phyloP scores from a whole-genome alignment of 306 rosid species.

The Myrica gale region DNA sequence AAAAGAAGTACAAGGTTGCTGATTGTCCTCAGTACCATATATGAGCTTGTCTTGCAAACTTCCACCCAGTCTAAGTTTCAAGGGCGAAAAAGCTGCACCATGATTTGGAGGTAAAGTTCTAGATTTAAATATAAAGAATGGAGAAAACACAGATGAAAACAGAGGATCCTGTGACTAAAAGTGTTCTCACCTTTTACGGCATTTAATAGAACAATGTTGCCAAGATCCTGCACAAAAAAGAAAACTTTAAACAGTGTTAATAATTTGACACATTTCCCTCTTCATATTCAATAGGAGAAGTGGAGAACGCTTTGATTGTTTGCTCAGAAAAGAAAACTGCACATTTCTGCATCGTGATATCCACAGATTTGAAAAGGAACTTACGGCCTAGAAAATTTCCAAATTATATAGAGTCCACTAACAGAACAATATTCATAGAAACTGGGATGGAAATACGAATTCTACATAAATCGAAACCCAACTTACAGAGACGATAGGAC shows the following conservation, averaged over 20 bases:
- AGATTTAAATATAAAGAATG: background rate
- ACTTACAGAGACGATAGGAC: background rate
- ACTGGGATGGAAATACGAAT: background rate
- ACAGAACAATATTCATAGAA: background rate
- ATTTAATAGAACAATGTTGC: background rate
- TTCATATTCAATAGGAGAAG: background rate
- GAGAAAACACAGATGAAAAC: background rate
- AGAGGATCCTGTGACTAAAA: background rate
- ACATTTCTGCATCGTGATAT: background rate
- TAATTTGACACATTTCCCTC: background rate
- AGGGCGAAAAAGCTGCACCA: slow-evolving; percentile 84
- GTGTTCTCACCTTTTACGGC: background rate
- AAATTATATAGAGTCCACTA: background rate
- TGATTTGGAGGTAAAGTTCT: slow-evolving; percentile 20
- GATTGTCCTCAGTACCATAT: slow-evolving; percentile 61
- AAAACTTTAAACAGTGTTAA: background rate
- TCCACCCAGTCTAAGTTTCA: slow-evolving; percentile 90
- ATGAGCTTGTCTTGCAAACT: slow-evolving; percentile 75
- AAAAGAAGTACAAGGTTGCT: slow-evolving; percentile 57
- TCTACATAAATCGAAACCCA: background rate
- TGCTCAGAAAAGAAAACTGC: background rate
- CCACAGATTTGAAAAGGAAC: too few species aligned
- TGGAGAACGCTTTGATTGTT: background rate
- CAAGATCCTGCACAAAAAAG: slow-evolving; percentile 1
- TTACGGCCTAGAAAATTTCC: background rate